Evolutionary conservation across 2,329 filamentous ascomycete genomes (phyloP), one percentile per base, ranked within the genome.

Genomic region (Orbilia quercus): DNA sequence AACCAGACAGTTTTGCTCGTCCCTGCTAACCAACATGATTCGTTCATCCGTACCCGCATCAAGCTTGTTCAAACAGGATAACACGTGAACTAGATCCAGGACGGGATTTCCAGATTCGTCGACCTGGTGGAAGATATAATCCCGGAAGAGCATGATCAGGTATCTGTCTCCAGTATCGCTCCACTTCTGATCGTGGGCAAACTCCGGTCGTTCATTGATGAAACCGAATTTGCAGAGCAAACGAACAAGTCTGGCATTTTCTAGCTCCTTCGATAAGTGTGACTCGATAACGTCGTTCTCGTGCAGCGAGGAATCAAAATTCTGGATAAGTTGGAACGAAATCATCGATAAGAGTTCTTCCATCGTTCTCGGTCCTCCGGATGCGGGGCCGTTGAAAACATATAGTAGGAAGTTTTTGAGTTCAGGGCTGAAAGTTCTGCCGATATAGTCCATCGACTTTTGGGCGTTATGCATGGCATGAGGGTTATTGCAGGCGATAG

Each of bases 91-190:
- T 67, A 97, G 83, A 79, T 97, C 91, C 3, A 96, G 84, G 1
- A 93, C 89, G 0, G 95, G 90, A 59, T 91, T 90, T 12, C 92
- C 92, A 66, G 91, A 88, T 28, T 87, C 86, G 79, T 98, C 92
- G 11, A 97, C 92, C 79, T 96, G 93, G 80, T 99, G 95, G 82
- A 98, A 99, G 42, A 97, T 91, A 78, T 96, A 98, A 81, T 99
- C 95, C 54, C 95, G 88, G 84, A 98, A 98, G 7, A 99, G 85
- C 82, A 96, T 97, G 75, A 99, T 84, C 79, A 91, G 90, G 80
- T 96, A 98, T 25, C 93, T 88, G 78, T 96, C 92, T 23, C 94
- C 94, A 51, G 91, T 95, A 80, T 98, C 94, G 2, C 92, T 91
- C 94, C 95, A 99, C 53, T 87, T 84, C 0, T 85, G 83, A 74